Percentiles rank a stretch among this genome's conserved stretches.
Conservation (phyloP, 345 rosid genomes). For the Triadica sebifera region DNA sequence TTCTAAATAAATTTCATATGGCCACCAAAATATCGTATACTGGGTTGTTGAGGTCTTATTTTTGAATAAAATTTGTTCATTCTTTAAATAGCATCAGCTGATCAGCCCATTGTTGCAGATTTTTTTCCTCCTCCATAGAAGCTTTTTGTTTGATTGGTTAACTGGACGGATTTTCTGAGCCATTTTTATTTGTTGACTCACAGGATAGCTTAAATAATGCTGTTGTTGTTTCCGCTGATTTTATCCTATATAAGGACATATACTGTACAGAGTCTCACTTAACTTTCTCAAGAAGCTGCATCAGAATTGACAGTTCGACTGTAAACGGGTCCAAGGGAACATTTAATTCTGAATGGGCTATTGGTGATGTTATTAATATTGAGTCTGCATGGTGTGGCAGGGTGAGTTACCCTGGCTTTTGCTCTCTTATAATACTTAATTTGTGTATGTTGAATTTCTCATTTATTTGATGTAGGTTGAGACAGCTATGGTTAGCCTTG, state of each 20-base stretch:
- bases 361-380: conserved; percentile 47
- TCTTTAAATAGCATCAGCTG: no score
- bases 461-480: conserved; percentile 45
- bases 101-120: no score
- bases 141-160: not conserved
- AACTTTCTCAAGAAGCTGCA: conserved; percentile 43
- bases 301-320: conserved; percentile 45
- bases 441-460: conserved; percentile 14
- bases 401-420: conserved; percentile 37
- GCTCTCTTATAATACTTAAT: conserved; percentile 9
- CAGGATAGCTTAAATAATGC: conserved; percentile 42
- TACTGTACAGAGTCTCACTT: conserved; percentile 44
- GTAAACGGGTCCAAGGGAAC: conserved; percentile 35
- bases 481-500: conserved; percentile 51
- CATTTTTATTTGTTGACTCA: conserved; percentile 15
- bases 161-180: not conserved
- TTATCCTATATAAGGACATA: conserved; percentile 38
- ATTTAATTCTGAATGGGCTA: conserved; percentile 46
- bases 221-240: conserved; percentile 54
- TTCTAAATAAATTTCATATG: not conserved
- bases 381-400: conserved; percentile 47
- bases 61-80: no score
- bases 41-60: not conserved
- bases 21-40: not conserved
- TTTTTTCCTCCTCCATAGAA: not conserved